These are phyloP conservation scores for Naganishia randhawae DNA, from an alignment of 768 basidiomycete species.

Conservation along the genomic window DNA sequence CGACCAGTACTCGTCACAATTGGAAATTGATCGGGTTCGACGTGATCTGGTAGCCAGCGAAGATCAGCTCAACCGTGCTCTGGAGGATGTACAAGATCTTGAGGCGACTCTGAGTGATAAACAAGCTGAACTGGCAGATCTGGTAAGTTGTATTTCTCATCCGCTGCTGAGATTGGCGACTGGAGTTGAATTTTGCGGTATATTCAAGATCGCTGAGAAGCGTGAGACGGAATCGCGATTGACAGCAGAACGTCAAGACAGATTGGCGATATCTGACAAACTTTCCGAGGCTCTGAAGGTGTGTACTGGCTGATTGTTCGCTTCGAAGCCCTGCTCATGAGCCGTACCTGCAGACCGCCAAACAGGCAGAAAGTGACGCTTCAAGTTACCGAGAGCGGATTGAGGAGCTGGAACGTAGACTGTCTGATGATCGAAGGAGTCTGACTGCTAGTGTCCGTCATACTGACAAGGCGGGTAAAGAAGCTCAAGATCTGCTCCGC, in stretches of 20 bases:
- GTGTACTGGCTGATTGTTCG: constrained; percentile 16
- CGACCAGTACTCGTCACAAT: constrained; percentile 77
- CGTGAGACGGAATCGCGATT: constrained; percentile 74
- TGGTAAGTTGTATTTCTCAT: constrained; percentile 45
- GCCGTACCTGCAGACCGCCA: constrained; percentile 53
- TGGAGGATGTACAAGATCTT: constrained; percentile 65
- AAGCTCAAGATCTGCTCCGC: constrained; percentile 21
- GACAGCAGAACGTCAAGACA: constrained; percentile 78
- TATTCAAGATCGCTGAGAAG: constrained; percentile 63
- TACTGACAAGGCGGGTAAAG: constrained; percentile 16
- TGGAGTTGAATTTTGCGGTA: background rate
- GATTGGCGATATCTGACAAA: constrained; percentile 82
- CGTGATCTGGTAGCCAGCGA: constrained; percentile 78
- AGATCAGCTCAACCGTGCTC: constrained; percentile 68
- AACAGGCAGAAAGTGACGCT: constrained; percentile 67
- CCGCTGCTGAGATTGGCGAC: background rate
- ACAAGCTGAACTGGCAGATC: constrained; percentile 67
- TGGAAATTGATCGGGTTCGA: constrained; percentile 80
- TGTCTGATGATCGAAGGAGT: constrained; percentile 53
- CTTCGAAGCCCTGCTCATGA: background rate
- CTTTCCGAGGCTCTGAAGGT: constrained; percentile 66
- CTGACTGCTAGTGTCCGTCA: constrained; percentile 17
- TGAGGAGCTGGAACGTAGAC: constrained; percentile 70
- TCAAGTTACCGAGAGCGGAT: constrained; percentile 60
- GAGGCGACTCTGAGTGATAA: constrained; percentile 66